Evolutionary conservation across 371 early-diverging fungal genomes (phyloP).

Genomic region (Zopfochytrium polystomum): DNA sequence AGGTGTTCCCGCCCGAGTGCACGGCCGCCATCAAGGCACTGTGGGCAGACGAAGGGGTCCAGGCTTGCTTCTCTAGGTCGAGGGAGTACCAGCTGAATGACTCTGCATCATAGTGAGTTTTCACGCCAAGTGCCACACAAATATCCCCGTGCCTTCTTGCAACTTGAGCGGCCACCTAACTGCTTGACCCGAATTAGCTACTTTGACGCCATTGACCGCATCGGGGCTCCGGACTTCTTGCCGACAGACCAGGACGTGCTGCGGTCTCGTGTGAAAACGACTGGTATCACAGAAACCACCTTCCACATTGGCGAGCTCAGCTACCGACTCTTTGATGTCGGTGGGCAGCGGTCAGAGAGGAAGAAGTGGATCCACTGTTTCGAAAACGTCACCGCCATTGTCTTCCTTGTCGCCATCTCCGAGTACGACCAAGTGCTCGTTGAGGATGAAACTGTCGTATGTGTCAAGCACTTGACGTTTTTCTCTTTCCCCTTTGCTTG

Average conservation of each 20-base stretch:
- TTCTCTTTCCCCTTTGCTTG: not conserved
- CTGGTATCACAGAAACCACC: constrained; percentile 70
- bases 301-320: constrained; percentile 54
- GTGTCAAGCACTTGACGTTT: not conserved
- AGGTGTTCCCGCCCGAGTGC: constrained; percentile 71
- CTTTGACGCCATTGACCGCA: constrained; percentile 90
- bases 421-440: constrained; percentile 95
- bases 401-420: constrained; percentile 89
- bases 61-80: constrained; percentile 57
- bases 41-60: constrained; percentile 66
- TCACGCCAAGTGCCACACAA: not conserved
- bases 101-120: constrained; percentile 53
- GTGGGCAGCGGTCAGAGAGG: constrained; percentile 54
- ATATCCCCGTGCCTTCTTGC: too few relatives aligned
- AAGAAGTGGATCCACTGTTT: constrained; percentile 97
- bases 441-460: constrained; percentile 74
- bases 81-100: constrained; percentile 80
- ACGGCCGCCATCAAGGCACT: constrained; percentile 62
- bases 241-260: constrained; percentile 31
- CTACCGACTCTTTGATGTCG: constrained; percentile 48
- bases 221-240: constrained; percentile 42
- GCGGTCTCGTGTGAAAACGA: constrained; percentile 24
- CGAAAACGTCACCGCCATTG: constrained; percentile 84
- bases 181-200: too few relatives aligned
- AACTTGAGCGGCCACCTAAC: too few relatives aligned